Percentiles rank a stretch among this genome's conserved stretches.
phyloP scores from a whole-genome alignment of 768 basidiomycete genomes.

The Leccinum disarticulatum region DNA sequence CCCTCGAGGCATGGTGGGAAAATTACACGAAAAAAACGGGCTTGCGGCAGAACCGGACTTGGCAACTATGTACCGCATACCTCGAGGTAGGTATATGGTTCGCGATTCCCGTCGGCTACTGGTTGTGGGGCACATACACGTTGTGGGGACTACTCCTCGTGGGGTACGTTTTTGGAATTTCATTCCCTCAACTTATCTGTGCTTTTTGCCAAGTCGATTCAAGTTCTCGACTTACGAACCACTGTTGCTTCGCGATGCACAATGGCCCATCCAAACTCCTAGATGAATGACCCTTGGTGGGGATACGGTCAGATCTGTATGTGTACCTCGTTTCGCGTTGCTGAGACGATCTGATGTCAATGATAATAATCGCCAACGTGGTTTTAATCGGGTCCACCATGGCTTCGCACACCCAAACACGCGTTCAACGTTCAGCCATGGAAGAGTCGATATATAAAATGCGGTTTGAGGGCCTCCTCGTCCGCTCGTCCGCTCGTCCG shows the following conservation, averaged over 20 bases:
- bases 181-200: neutral
- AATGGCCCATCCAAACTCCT: neutral
- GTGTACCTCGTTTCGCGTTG: neutral
- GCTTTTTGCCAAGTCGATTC: neutral
- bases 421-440: neutral
- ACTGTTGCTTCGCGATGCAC: neutral
- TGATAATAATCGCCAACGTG: neutral
- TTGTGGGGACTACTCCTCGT: neutral
- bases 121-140: neutral
- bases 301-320: neutral
- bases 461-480: neutral
- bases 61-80: neutral
- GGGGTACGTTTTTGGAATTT: neutral
- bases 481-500: no score
- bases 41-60: neutral
- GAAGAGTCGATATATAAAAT: conserved; percentile 12
- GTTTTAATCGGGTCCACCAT: neutral
- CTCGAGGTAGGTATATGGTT: neutral
- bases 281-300: neutral
- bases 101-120: neutral
- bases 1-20: neutral
- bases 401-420: neutral
- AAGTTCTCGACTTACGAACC: neutral
- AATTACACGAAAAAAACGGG: neutral
- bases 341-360: neutral